Evolutionary conservation across 176 grass and related monocot genomes (phyloP).

Genomic region (Hsuehochloa calcarea): DNA sequence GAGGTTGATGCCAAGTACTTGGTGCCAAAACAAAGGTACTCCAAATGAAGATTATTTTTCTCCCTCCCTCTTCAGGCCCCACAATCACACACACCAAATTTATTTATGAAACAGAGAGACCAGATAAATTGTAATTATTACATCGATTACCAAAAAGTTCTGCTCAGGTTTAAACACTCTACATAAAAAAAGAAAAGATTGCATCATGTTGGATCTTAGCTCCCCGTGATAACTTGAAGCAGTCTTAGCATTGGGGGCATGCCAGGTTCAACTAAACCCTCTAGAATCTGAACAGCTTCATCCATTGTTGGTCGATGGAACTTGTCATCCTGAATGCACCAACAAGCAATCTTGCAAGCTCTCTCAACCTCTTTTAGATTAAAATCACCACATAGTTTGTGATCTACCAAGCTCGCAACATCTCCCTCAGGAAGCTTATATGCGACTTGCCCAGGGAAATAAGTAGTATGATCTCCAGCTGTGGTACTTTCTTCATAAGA

Average conservation of each 20-base stretch:
- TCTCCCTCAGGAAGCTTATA: conserved; percentile 36
- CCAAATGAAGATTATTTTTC: too few species aligned
- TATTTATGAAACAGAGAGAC: neutral
- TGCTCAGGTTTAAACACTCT: neutral
- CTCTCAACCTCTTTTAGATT: conserved; percentile 31
- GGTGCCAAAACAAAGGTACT: too few species aligned
- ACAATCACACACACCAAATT: neutral
- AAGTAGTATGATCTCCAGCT: neutral
- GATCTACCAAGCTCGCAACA: conserved; percentile 38
- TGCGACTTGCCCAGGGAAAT: conserved; percentile 35
- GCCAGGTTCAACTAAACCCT: conserved; percentile 29
- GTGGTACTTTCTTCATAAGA: neutral
- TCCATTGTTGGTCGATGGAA: conserved; percentile 34
- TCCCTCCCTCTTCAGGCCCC: too few species aligned
- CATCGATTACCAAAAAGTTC: neutral
- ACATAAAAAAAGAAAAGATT: neutral
- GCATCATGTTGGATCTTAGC: neutral
- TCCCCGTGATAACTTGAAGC: conserved; percentile 33
- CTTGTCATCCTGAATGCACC: conserved; percentile 54
- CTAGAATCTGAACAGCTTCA: conserved; percentile 37
- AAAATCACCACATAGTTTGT: conserved; percentile 15
- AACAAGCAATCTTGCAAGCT: conserved; percentile 44
- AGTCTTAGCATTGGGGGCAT: conserved; percentile 44
- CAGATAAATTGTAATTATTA: neutral
- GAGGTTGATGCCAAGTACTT: too few species aligned